Evolutionary conservation across 345 rosid species (phyloP).

Genomic region (Gossypium sturtianum): DNA sequence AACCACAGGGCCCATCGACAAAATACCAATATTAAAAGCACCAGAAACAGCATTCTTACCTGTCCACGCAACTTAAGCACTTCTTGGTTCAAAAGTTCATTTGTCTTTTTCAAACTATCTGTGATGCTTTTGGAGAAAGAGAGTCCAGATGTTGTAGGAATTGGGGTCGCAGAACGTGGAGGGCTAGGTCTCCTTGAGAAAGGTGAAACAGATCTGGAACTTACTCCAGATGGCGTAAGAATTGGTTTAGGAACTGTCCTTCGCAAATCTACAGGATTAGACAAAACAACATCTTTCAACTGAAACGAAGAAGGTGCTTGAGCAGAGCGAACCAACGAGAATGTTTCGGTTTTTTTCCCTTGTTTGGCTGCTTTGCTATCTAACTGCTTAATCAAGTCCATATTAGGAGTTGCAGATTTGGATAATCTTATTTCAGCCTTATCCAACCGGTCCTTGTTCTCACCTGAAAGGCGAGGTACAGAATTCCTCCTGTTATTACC

Average conservation of each 20-base stretch:
- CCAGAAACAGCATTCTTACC: constrained; percentile 37
- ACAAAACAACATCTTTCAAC: constrained; percentile 74
- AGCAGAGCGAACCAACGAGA: constrained; percentile 64
- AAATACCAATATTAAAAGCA: constrained; percentile 3
- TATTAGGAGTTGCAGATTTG: constrained; percentile 61
- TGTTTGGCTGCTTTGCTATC: constrained; percentile 94
- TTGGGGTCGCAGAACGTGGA: constrained; percentile 92
- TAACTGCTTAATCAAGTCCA: constrained; percentile 89
- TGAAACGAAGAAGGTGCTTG: constrained; percentile 78
- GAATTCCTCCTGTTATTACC: constrained; percentile 48
- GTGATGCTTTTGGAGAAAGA: constrained; percentile 70
- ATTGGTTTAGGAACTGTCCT: constrained; percentile 61
- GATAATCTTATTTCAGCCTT: constrained; percentile 76
- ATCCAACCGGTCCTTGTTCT: constrained; percentile 84
- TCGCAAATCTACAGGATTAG: constrained; percentile 57
- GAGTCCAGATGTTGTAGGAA: constrained; percentile 79
- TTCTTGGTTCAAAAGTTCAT: constrained; percentile 89
- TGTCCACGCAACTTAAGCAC: constrained; percentile 77
- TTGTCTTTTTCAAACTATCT: constrained; percentile 93
- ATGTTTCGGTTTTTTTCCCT: constrained; percentile 68
- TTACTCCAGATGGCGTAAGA: constrained; percentile 67
- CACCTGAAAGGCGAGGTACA: constrained; percentile 86
- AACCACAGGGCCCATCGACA: neutral
- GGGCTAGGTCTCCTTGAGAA: constrained; percentile 95
- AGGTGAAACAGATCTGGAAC: constrained; percentile 95